Conservation (phyloP, 345 rosid genomes). For the Eucalyptus cloeziana region DNA sequence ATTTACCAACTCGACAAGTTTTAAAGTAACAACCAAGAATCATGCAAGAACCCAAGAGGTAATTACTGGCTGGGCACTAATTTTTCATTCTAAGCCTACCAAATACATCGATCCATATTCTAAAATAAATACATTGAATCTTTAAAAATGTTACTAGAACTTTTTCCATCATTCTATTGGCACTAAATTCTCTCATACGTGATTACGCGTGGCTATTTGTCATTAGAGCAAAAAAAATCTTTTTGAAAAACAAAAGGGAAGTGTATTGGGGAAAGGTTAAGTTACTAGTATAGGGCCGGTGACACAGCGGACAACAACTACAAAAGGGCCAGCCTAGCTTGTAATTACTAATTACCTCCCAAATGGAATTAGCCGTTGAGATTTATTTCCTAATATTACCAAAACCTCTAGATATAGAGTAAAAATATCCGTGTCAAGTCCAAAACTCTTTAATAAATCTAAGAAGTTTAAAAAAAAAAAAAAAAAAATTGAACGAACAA, state of each 20-base stretch:
- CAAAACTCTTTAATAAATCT: neutral
- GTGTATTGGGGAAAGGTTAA: neutral
- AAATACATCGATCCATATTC: neutral
- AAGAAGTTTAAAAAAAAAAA: neutral
- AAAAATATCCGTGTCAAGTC: neutral
- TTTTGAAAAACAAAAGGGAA: neutral
- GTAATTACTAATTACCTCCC: neutral
- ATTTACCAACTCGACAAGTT: neutral
- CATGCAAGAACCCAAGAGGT: neutral
- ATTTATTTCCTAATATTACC: neutral
- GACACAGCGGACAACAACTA: neutral
- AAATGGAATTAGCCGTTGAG: neutral
- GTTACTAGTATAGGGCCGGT: neutral
- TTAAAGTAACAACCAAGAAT: neutral
- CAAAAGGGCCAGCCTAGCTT: neutral
- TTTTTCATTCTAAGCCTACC: neutral
- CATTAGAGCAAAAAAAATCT: neutral
- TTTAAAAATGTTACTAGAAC: neutral
- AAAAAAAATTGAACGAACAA: neutral
- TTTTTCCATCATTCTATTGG: neutral
- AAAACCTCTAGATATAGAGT: neutral
- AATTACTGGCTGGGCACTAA: neutral
- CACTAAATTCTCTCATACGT: neutral
- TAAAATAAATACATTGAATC: neutral
- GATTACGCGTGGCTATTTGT: neutral